A percentile compares a stretch with the other conserved stretches of the same genome.
These are phyloP conservation scores for Uncinocarpus reesii DNA, from an alignment of 2,329 filamentous ascomycete genomes.

Conservation along the genomic window DNA sequence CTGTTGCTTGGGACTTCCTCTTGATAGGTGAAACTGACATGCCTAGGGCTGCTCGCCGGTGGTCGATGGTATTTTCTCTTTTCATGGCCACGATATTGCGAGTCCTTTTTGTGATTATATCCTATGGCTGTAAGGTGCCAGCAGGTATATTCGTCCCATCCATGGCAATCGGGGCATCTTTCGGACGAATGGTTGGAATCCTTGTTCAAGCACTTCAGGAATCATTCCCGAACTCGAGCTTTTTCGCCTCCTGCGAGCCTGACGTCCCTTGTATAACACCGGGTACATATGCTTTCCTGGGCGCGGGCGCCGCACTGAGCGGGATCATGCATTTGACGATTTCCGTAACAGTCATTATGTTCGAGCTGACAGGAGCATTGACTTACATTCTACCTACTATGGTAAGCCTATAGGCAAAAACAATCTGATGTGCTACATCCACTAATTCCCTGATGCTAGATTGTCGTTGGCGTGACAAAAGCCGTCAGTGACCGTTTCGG, in stretches of 20 bases:
- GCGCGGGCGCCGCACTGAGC: constrained; percentile 79
- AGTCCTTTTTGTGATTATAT: constrained; percentile 79
- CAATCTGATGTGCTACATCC: background rate
- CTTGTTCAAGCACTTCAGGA: constrained; percentile 84
- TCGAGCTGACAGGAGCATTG: constrained; percentile 91
- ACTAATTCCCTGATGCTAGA: constrained; percentile 36
- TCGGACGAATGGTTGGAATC: constrained; percentile 89
- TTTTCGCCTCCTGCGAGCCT: constrained; percentile 80
- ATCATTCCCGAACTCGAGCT: constrained; percentile 65
- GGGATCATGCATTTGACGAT: constrained; percentile 98
- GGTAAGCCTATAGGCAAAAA: constrained; percentile 36
- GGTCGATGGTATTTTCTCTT: constrained; percentile 68
- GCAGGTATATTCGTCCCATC: constrained; percentile 97
- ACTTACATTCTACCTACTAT: constrained; percentile 97
- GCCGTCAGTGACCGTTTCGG: constrained; percentile 81
- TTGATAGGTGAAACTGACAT: background rate
- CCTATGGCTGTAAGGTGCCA: constrained; percentile 94
- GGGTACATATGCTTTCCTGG: constrained; percentile 91
- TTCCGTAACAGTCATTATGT: constrained; percentile 98
- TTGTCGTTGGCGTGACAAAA: constrained; percentile 94
- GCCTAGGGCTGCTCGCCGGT: constrained; percentile 52
- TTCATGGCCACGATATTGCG: constrained; percentile 70
- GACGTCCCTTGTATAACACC: constrained; percentile 95
- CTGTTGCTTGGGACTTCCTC: background rate
- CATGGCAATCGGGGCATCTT: constrained; percentile 92